These are phyloP conservation scores for Triticum urartu DNA, from an alignment of 176 grass and related monocot genomes.

Conservation along the genomic window DNA sequence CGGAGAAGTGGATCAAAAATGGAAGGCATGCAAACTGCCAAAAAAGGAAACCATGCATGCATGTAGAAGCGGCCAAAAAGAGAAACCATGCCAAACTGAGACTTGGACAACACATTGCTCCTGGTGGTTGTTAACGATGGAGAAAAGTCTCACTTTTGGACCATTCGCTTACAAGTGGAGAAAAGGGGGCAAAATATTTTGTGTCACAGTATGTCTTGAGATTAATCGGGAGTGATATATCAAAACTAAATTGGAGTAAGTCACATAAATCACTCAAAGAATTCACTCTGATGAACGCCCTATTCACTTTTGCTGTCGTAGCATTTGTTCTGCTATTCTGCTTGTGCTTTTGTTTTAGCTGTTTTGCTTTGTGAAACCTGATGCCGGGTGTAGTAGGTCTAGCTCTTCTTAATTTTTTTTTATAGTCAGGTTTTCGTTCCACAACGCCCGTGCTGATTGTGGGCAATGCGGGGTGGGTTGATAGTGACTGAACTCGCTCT, in stretches of 20 bases:
- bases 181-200: neutral
- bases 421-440: too few species aligned
- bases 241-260: neutral
- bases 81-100: neutral
- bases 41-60: neutral
- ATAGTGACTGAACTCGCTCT: too few species aligned
- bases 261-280: neutral
- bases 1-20: neutral
- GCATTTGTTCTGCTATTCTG: too few species aligned
- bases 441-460: too few species aligned
- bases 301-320: too few species aligned
- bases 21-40: neutral
- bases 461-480: too few species aligned
- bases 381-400: too few species aligned
- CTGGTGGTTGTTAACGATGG: neutral
- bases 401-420: too few species aligned
- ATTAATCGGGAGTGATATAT: neutral
- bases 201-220: neutral
- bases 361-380: too few species aligned
- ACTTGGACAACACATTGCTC: neutral
- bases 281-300: neutral
- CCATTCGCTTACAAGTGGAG: neutral
- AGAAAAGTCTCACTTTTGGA: neutral
- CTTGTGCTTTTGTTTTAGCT: too few species aligned
- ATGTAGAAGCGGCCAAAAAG: neutral